These are phyloP conservation scores for Danielozyma ontarioensis DNA, from an alignment of 805 yeast genomes.

Conservation along the genomic window DNA sequence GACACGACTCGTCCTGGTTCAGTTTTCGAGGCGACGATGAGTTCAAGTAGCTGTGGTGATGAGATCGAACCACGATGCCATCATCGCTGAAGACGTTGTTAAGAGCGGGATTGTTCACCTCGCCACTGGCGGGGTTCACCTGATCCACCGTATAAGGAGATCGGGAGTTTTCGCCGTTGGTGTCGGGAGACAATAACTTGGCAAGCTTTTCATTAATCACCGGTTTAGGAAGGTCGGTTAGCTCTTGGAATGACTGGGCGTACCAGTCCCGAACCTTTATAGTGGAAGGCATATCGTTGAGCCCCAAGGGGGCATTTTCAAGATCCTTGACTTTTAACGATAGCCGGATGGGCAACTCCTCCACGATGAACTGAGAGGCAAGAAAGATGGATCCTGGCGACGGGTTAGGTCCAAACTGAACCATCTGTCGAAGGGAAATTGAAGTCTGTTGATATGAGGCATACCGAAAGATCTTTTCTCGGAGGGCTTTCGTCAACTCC, in stretches of 20 bases:
- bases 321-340: conserved; percentile 84
- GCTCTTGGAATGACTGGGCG: conserved; percentile 82
- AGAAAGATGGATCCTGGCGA: conserved; percentile 72
- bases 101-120: conserved; percentile 30
- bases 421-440: conserved; percentile 83
- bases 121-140: conserved; percentile 29
- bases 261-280: conserved; percentile 81
- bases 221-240: conserved; percentile 62
- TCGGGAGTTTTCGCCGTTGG: conserved; percentile 5
- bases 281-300: conserved; percentile 70
- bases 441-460: conserved; percentile 80
- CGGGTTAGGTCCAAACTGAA: conserved; percentile 80
- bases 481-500: conserved; percentile 45
- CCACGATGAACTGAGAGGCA: conserved; percentile 79
- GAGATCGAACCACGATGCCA: conserved; percentile 38
- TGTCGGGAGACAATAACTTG: conserved; percentile 19
- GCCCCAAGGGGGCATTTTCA: conserved; percentile 72
- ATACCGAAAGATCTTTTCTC: conserved; percentile 54
- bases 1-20: conserved; percentile 23
- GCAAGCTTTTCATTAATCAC: conserved; percentile 38
- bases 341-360: conserved; percentile 80
- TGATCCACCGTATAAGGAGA: no score
- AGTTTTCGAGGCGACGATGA: conserved; percentile 11
- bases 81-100: conserved; percentile 45
- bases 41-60: conserved; percentile 8